Evolutionary conservation across 1,284 basidiomycete genomes (phyloP), one percentile per base, ranked within the genome.

Genomic region (Xerocomus cyaneibrunnescens): DNA sequence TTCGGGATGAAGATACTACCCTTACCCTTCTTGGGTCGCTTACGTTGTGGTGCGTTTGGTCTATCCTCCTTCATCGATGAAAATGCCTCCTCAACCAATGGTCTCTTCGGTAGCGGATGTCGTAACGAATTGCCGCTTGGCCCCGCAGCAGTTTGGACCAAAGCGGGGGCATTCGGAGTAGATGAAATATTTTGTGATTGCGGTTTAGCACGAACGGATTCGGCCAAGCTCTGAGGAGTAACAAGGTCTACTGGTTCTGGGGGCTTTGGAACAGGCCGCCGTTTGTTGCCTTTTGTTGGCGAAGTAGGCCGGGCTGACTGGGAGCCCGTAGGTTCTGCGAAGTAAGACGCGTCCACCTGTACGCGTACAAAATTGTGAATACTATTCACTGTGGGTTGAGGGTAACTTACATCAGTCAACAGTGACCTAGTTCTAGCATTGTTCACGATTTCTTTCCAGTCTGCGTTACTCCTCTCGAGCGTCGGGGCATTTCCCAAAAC

Each of bases 401-500:
- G 5, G 12, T 8, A 22, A 59, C 79, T 60, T 58, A 87, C 87
- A 59, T 84, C 79, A 13, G 79, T 64, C 35, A 88, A 61, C 31
- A 76, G 65, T 16, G 74, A 72, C 51, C 85, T 75, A 13, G 74
- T 68, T 49, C 82, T 77, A 1, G 94, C 92, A 68, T 98, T 88
- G 9, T 74, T 69, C 21, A 97, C 78, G 35, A 97, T 92, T 25
- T 77, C 74, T 49, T 76, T 79, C 94, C 94, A 98, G 13, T 79
- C 83, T 17, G 77, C 72, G 60, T 98, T 88, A 56, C 91, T 92
- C 48, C 93, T 78, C 65, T 93, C 87, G 9, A 98, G 77, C 2
- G 94, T 96, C 9, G 89, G 74, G 7, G 87, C 88, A 70, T 98
- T 87, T 7, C 97, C 97, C 25, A 99, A 79, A 43, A 99, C 86